phyloP scores from a whole-genome alignment of 2,329 filamentous ascomycete genomes.

The Cordyceps militaris region DNA sequence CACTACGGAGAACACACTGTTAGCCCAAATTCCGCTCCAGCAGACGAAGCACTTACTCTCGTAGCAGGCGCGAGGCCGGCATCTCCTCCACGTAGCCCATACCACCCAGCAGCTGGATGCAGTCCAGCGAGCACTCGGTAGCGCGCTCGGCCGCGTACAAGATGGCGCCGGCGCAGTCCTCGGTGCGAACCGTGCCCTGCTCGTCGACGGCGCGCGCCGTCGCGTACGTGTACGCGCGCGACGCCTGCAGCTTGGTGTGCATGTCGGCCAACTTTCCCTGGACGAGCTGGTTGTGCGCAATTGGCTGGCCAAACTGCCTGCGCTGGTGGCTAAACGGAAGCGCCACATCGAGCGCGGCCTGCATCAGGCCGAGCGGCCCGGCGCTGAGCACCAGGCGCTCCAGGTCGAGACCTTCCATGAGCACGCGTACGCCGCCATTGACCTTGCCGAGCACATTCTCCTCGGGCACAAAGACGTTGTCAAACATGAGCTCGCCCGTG shows the following conservation, averaged over 20 bases:
- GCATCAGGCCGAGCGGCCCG: conserved; percentile 90
- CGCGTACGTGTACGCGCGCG: conserved; percentile 77
- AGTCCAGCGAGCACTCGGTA: conserved; percentile 78
- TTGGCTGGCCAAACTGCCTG: conserved; percentile 79
- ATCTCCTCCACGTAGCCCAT: conserved; percentile 98
- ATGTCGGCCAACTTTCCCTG: conserved; percentile 94
- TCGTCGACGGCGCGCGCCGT: conserved; percentile 79
- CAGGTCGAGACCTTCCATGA: conserved; percentile 95
- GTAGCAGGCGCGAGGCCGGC: conserved; percentile 73
- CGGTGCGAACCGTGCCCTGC: conserved; percentile 63
- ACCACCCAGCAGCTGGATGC: conserved; percentile 85
- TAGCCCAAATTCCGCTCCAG: conserved; percentile 17
- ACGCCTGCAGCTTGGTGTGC: conserved; percentile 88
- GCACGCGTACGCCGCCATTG: conserved; percentile 76
- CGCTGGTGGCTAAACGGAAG: conserved; percentile 85
- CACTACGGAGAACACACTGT: conserved; percentile 34
- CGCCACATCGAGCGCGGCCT: conserved; percentile 76
- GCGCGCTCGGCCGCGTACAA: conserved; percentile 88
- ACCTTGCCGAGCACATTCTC: conserved; percentile 74
- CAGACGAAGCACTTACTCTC: conserved; percentile 45
- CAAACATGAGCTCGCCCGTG: conserved; percentile 89
- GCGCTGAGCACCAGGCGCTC: conserved; percentile 88
- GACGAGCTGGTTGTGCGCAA: conserved; percentile 87
- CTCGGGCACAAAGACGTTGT: conserved; percentile 79
- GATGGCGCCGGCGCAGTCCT: conserved; percentile 92